These are phyloP conservation scores for Aureobasidium musti DNA, from an alignment of 2,329 filamentous ascomycete species.

Conservation along the genomic window DNA sequence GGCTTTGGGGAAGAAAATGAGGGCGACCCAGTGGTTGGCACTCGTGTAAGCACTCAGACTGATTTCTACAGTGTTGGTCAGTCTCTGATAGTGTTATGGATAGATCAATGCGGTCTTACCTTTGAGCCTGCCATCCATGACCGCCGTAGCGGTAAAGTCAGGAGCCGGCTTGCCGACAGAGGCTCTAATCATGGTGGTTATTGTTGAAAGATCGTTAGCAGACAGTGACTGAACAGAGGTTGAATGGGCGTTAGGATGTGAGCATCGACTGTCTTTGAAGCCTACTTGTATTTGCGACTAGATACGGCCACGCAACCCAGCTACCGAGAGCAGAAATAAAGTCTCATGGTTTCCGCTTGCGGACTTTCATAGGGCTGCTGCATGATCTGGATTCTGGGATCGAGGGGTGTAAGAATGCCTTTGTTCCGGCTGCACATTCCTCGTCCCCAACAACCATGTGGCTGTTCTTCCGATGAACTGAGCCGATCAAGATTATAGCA, in stretches of 20 bases:
- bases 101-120: constrained; percentile 28
- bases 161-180: constrained; percentile 38
- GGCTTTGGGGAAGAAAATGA: constrained; percentile 68
- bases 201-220: not conserved
- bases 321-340: not conserved
- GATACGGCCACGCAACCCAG: not conserved
- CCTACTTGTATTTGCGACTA: constrained; percentile 12
- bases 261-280: not conserved
- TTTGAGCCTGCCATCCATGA: constrained; percentile 40
- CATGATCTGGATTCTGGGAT: not conserved
- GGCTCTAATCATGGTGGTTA: constrained; percentile 3
- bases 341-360: constrained; percentile 4
- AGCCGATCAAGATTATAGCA: no score
- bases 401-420: constrained; percentile 1
- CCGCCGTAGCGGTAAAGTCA: constrained; percentile 36
- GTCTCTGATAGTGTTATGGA: not conserved
- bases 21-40: constrained; percentile 60
- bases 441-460: not conserved
- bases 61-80: constrained; percentile 35
- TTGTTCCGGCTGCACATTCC: constrained; percentile 28
- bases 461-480: not conserved
- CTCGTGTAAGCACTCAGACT: constrained; percentile 38
- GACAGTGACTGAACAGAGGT: not conserved
- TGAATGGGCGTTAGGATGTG: not conserved
- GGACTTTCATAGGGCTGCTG: not conserved